A percentile compares a stretch with the other conserved stretches of the same genome.
Evolutionary conservation across 1,284 basidiomycete species (phyloP).

Genomic region (Tilletia walkeri): DNA sequence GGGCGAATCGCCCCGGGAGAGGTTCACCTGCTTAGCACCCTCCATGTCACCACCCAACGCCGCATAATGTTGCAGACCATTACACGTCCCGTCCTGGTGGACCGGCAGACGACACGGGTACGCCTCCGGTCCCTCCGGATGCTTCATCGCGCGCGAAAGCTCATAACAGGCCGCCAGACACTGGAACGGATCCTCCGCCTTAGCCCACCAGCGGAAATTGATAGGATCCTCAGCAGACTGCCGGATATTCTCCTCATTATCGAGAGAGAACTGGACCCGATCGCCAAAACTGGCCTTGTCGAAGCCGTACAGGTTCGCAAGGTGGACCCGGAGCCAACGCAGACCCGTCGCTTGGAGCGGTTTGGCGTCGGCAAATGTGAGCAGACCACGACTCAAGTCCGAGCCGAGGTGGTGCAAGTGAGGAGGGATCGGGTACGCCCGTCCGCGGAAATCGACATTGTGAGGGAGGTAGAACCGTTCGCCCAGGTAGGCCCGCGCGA

Average conservation of each 20-base stretch:
- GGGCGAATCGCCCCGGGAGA: slow-evolving; percentile 79
- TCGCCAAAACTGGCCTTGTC: slow-evolving; percentile 95
- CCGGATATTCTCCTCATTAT: slow-evolving; percentile 73
- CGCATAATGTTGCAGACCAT: slow-evolving; percentile 97
- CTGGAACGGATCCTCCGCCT: slow-evolving; percentile 96
- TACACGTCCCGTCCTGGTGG: slow-evolving; percentile 98
- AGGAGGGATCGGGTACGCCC: slow-evolving; percentile 94
- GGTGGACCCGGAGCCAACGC: slow-evolving; percentile 84
- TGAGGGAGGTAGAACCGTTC: slow-evolving; percentile 92
- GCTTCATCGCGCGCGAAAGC: slow-evolving; percentile 66
- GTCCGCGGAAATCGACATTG: slow-evolving; percentile 96
- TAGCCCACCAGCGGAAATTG: slow-evolving; percentile 64
- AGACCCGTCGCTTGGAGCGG: slow-evolving; percentile 77
- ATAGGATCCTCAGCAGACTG: slow-evolving; percentile 72
- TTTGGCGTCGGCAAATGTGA: slow-evolving; percentile 79
- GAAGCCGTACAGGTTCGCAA: slow-evolving; percentile 87
- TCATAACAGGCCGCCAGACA: slow-evolving; percentile 90
- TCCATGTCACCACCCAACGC: slow-evolving; percentile 88
- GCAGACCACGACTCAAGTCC: slow-evolving; percentile 84
- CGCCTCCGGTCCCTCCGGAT: slow-evolving; percentile 68
- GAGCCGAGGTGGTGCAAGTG: slow-evolving; percentile 95
- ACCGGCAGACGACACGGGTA: slow-evolving; percentile 80
- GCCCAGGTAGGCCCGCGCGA: slow-evolving; percentile 81
- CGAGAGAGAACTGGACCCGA: slow-evolving; percentile 74
- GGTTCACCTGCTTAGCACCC: slow-evolving; percentile 90